A percentile compares a stretch with the other conserved stretches of the same genome.
These are phyloP conservation scores for Turritis glabra DNA, from an alignment of 345 rosid species.

Conservation along the genomic window DNA sequence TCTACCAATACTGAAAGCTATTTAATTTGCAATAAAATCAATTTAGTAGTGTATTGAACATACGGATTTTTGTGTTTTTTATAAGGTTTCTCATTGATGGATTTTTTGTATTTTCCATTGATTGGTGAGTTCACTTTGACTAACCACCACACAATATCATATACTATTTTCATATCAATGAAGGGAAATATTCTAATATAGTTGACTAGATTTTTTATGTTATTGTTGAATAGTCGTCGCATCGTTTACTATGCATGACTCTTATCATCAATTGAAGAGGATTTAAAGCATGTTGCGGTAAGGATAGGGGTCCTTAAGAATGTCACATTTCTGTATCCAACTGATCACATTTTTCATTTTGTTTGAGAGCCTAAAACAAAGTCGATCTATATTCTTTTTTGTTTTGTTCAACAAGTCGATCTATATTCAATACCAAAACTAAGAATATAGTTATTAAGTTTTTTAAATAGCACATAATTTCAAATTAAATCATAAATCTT, in stretches of 20 bases:
- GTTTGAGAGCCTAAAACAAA: not conserved
- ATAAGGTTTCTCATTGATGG: not conserved
- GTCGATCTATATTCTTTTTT: no score
- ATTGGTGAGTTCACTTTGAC: slow-evolving; percentile 4
- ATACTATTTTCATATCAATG: not conserved
- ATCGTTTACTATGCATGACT: slow-evolving; percentile 7
- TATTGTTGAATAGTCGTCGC: not conserved
- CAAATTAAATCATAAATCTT: no score
- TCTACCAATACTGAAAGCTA: not conserved
- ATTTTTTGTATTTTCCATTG: not conserved
- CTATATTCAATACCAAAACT: no score
- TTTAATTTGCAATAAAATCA: not conserved
- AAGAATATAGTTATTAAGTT: no score
- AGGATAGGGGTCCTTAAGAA: slow-evolving; percentile 11
- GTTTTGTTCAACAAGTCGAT: no score
- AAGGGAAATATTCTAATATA: not conserved
- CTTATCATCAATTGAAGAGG: not conserved
- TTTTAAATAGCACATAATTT: no score
- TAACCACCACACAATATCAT: slow-evolving; percentile 5
- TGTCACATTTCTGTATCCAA: not conserved
- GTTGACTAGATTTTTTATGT: not conserved
- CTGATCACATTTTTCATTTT: not conserved
- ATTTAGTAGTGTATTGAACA: no score
- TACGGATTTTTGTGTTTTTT: not conserved
- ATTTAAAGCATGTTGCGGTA: not conserved